Conservation (phyloP, 768 basidiomycete species). For the Panaeolus papilionaceus region DNA sequence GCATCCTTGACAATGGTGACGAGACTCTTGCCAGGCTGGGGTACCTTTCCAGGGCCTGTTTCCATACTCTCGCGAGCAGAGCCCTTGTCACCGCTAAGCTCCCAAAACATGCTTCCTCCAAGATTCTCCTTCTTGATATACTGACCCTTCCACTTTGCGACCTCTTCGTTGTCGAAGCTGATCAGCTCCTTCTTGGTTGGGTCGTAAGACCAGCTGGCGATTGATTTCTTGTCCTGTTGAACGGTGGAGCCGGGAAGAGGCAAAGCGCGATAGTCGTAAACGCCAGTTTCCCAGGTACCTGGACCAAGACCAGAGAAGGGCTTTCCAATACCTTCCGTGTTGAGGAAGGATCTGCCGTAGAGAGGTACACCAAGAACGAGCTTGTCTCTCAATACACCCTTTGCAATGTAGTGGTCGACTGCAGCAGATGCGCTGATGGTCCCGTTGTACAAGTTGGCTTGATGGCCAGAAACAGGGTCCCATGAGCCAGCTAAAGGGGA, state of each 20-base stretch:
- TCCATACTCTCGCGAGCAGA: constrained; percentile 74
- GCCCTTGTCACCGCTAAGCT: constrained; percentile 88
- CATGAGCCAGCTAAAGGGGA: constrained; percentile 69
- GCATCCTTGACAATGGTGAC: constrained; percentile 76
- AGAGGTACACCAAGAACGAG: constrained; percentile 91
- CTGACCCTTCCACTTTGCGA: constrained; percentile 75
- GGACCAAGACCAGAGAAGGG: constrained; percentile 84
- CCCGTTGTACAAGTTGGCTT: constrained; percentile 83
- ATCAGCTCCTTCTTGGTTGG: constrained; percentile 77
- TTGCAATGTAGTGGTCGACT: constrained; percentile 70
- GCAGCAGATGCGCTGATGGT: constrained; percentile 67
- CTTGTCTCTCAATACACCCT: constrained; percentile 80
- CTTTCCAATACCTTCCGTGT: constrained; percentile 81
- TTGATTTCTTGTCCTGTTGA: constrained; percentile 64
- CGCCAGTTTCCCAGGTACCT: constrained; percentile 90
- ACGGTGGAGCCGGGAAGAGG: constrained; percentile 77
- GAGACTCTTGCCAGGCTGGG: constrained; percentile 72
- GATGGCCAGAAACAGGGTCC: constrained; percentile 76
- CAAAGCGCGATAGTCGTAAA: constrained; percentile 93
- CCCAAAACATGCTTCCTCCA: constrained; percentile 96
- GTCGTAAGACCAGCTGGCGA: constrained; percentile 89
- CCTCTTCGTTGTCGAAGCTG: constrained; percentile 77
- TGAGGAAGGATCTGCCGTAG: constrained; percentile 91
- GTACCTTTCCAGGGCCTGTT: constrained; percentile 74
- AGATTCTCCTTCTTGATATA: constrained; percentile 81